These are phyloP conservation scores for Microthlaspi erraticum DNA, from an alignment of 345 rosid genomes.

Conservation along the genomic window DNA sequence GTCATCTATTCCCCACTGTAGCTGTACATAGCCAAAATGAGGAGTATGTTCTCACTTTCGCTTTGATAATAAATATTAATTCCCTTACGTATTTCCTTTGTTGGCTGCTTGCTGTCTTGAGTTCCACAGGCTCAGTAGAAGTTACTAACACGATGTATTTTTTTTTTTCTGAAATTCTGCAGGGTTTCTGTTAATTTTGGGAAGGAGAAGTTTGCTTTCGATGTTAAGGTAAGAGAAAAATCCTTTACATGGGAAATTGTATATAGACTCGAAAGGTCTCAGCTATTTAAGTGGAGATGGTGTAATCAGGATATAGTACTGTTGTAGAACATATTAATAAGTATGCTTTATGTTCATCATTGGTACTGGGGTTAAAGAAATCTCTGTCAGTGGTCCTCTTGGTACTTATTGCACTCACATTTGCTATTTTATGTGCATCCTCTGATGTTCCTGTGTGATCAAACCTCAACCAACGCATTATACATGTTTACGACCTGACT, in stretches of 20 bases:
- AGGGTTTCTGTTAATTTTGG: conserved; percentile 97
- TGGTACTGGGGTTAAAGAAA: conserved; percentile 7
- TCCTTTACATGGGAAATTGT: background rate
- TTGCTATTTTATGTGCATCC: conserved; percentile 5
- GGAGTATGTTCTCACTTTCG: conserved; percentile 67
- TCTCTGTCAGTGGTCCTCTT: conserved; percentile 20
- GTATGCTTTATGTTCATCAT: background rate
- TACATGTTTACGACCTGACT: background rate
- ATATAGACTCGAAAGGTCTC: conserved; percentile 6
- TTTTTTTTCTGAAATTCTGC: conserved; percentile 43
- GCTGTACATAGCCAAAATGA: conserved; percentile 96
- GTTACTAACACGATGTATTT: conserved; percentile 31
- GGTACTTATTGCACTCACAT: conserved; percentile 1
- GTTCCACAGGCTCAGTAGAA: conserved; percentile 11
- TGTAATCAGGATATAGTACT: background rate
- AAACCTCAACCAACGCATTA: conserved; percentile 11
- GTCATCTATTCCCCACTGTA: conserved; percentile 83
- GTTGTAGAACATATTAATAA: background rate
- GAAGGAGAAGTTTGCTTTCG: conserved; percentile 71
- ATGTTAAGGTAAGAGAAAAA: conserved; percentile 67
- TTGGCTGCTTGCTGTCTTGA: conserved; percentile 23
- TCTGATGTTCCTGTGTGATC: conserved; percentile 19
- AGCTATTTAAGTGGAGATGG: conserved; percentile 1
- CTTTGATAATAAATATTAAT: conserved; percentile 20
- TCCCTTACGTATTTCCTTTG: conserved; percentile 1